A percentile compares a stretch with the other conserved stretches of the same genome.
These are phyloP conservation scores for Aspergillus cejpii DNA, from an alignment of 2,329 filamentous ascomycete genomes.

Conservation along the genomic window DNA sequence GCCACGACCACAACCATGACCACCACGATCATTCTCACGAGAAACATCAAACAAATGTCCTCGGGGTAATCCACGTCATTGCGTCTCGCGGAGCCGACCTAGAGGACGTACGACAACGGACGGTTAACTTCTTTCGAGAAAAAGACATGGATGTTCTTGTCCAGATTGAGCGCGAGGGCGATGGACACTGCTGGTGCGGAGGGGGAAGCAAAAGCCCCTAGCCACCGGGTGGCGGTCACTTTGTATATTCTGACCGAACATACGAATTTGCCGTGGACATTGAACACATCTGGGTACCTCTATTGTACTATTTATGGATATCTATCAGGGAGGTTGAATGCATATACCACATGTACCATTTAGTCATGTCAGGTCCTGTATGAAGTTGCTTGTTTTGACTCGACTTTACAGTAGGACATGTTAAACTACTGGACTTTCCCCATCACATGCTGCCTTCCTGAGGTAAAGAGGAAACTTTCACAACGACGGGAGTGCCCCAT, in stretches of 20 bases:
- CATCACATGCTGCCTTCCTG: too few species aligned
- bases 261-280: background rate
- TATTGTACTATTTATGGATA: background rate
- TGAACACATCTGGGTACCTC: background rate
- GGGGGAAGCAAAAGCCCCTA: constrained; percentile 36
- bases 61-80: constrained; percentile 81
- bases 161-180: constrained; percentile 81
- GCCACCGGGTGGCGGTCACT: background rate
- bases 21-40: constrained; percentile 19
- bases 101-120: constrained; percentile 77
- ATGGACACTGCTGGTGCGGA: constrained; percentile 59
- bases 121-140: constrained; percentile 61
- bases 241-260: background rate
- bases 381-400: background rate
- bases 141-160: constrained; percentile 75
- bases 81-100: constrained; percentile 64
- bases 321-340: background rate
- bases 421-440: too few species aligned
- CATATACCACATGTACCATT: background rate
- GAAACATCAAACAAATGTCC: constrained; percentile 41
- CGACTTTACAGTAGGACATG: too few species aligned
- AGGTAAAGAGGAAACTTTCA: too few species aligned
- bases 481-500: too few species aligned
- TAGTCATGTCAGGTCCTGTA: background rate
- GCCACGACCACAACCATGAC: constrained; percentile 16